These are phyloP conservation scores for Wallacemonas sp. DNA, from an alignment of 208 protist genomes.

Conservation along the genomic window DNA sequence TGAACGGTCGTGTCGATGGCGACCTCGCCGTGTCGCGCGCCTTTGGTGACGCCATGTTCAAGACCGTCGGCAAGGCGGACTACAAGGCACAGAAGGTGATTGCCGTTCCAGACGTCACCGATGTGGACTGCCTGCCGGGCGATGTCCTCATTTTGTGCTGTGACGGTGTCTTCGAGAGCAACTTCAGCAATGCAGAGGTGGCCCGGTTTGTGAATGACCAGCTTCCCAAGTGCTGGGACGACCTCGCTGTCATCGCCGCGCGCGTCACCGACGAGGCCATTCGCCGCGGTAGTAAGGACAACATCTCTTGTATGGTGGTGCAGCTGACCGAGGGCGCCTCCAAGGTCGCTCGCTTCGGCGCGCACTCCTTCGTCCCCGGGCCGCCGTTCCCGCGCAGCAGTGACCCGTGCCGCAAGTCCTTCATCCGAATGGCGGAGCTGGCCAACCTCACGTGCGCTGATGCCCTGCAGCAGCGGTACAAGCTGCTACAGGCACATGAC, in stretches of 20 bases:
- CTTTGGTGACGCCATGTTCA: slow-evolving; percentile 93
- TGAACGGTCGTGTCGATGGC: slow-evolving; percentile 88
- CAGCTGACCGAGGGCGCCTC: slow-evolving; percentile 62
- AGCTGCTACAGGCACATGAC: slow-evolving; percentile 64
- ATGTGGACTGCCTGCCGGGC: slow-evolving; percentile 53
- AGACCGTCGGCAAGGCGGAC: slow-evolving; percentile 53
- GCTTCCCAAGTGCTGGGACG: slow-evolving; percentile 52
- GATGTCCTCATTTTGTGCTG: slow-evolving; percentile 88
- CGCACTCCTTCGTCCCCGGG: slow-evolving; percentile 67
- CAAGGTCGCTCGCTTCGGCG: slow-evolving; percentile 43
- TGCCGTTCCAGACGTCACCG: slow-evolving; percentile 77
- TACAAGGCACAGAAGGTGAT: slow-evolving; percentile 88
- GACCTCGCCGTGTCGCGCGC: slow-evolving; percentile 92
- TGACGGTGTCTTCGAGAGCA: slow-evolving; percentile 91
- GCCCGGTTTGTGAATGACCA: slow-evolving; percentile 65
- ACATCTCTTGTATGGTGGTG: slow-evolving; percentile 89
- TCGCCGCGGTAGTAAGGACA: slow-evolving; percentile 89
- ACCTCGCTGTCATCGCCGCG: slow-evolving; percentile 72
- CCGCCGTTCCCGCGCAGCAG: slow-evolving; percentile 75
- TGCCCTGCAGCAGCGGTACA: slow-evolving; percentile 66
- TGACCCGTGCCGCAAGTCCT: slow-evolving; percentile 63
- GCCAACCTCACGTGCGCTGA: slow-evolving; percentile 41
- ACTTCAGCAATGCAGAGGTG: slow-evolving; percentile 88
- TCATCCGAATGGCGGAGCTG: slow-evolving; percentile 71
- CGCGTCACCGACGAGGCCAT: slow-evolving; percentile 89